Percentiles rank a stretch among this genome's conserved stretches.
Evolutionary conservation across 1,139 yeast species (phyloP).

Genomic region (Arxiozyma bovina): DNA sequence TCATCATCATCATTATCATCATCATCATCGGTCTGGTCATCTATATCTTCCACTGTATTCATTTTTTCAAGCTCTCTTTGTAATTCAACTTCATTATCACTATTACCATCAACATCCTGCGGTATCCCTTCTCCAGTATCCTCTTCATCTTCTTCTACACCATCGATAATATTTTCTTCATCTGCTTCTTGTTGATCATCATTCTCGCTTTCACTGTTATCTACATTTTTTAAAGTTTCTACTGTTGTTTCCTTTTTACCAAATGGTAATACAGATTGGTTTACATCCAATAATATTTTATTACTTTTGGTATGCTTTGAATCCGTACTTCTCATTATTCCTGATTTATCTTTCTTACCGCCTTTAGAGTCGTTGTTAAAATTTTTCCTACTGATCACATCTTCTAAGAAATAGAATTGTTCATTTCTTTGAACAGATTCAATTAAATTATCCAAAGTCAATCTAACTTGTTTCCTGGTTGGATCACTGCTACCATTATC

Average conservation of each 20-base stretch:
- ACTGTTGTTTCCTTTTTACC: conserved; percentile 6
- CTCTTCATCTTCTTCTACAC: conserved; percentile 12
- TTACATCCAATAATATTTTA: conserved; percentile 13
- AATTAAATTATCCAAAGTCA: conserved; percentile 61
- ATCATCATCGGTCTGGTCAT: conserved; percentile 8
- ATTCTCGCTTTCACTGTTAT: neutral
- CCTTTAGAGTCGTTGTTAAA: conserved; percentile 32
- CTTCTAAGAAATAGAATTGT: conserved; percentile 55
- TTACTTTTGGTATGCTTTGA: neutral
- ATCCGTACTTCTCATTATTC: conserved; percentile 31
- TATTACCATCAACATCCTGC: conserved; percentile 2
- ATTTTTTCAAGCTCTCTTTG: conserved; percentile 12
- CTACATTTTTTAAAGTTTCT: neutral
- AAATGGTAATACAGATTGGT: conserved; percentile 36
- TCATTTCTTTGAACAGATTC: conserved; percentile 61
- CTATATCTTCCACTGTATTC: conserved; percentile 31
- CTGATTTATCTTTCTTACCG: conserved; percentile 30
- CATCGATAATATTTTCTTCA: conserved; percentile 11
- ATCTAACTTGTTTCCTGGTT: conserved; percentile 14
- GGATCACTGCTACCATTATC: conserved; percentile 1
- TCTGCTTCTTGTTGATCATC: conserved; percentile 4
- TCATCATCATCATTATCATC: conserved; percentile 5
- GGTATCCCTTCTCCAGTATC: neutral
- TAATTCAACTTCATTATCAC: conserved; percentile 13
- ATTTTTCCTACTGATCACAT: conserved; percentile 38